Conservation (phyloP, 176 grass and related monocot genomes). For the Rhynchospora pubera region DNA sequence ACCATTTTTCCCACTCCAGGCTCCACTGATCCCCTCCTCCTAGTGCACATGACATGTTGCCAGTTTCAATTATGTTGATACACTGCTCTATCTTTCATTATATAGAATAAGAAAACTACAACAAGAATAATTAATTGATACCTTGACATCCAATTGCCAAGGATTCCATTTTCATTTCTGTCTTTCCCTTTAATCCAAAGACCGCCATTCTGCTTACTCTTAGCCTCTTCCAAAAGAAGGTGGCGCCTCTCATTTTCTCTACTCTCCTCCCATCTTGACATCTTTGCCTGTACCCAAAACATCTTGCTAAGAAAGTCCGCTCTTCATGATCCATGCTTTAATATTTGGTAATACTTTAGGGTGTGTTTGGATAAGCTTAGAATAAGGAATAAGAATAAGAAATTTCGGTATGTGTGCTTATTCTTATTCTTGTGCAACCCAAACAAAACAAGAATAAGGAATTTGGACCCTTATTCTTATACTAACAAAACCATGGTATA, state of each 20-base stretch:
- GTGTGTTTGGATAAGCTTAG: too few relatives aligned
- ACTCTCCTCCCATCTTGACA: slow-evolving; percentile 62
- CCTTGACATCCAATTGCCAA: slow-evolving; percentile 57
- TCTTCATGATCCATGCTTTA: not conserved
- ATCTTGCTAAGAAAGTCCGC: not conserved
- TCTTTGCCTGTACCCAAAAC: slow-evolving; percentile 35
- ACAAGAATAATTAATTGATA: slow-evolving; percentile 16
- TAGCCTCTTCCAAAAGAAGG: slow-evolving; percentile 71
- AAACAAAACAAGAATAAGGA: too few relatives aligned
- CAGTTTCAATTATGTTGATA: not conserved
- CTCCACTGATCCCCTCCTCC: slow-evolving; percentile 56
- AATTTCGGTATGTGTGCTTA: too few relatives aligned
- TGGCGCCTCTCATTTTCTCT: slow-evolving; percentile 58
- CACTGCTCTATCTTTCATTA: not conserved
- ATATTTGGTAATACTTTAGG: not conserved
- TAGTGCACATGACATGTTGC: slow-evolving; percentile 9
- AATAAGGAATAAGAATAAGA: too few relatives aligned
- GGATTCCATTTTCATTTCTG: slow-evolving; percentile 38
- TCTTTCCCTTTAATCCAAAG: slow-evolving; percentile 71
- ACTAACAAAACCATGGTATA: too few relatives aligned
- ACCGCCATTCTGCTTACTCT: slow-evolving; percentile 65
- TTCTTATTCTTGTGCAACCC: too few relatives aligned
- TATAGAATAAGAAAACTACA: not conserved
- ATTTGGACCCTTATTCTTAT: too few relatives aligned
- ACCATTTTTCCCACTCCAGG: slow-evolving; percentile 96